A percentile compares a stretch with the other conserved stretches of the same genome.
Evolutionary conservation across 768 basidiomycete genomes (phyloP).

Genomic region (Termitomyces heimii): DNA sequence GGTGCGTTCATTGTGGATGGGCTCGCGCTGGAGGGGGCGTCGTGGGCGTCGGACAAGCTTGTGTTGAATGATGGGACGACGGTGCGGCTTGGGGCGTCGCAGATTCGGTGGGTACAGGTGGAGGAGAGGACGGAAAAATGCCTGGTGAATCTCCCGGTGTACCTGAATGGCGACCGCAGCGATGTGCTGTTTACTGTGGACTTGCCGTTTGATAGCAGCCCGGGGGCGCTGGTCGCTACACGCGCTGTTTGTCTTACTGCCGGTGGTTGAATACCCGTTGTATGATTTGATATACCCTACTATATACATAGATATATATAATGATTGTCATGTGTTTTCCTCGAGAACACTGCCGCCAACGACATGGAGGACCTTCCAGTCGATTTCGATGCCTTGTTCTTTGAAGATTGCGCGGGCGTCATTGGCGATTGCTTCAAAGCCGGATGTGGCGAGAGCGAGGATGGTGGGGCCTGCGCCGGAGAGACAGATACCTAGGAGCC

Average conservation of each 20-base stretch:
- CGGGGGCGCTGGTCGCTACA: constrained; percentile 71
- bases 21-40: constrained; percentile 81
- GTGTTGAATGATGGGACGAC: constrained; percentile 81
- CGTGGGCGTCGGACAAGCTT: constrained; percentile 64
- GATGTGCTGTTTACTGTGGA: constrained; percentile 90
- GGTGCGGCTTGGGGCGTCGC: constrained; percentile 74
- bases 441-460: constrained; percentile 83
- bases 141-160: constrained; percentile 82
- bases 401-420: constrained; percentile 74
- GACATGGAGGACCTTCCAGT: constrained; percentile 84
- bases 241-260: constrained; percentile 90
- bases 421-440: constrained; percentile 81
- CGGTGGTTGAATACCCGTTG: constrained; percentile 32
- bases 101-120: constrained; percentile 80
- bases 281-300: not conserved
- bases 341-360: constrained; percentile 35
- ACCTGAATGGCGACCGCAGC: constrained; percentile 84
- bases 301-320: constrained; percentile 1
- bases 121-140: constrained; percentile 31
- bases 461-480: constrained; percentile 98
- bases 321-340: constrained; percentile 3
- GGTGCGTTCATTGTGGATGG: constrained; percentile 86
- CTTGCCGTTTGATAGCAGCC: constrained; percentile 67
- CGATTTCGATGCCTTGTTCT: constrained; percentile 68
- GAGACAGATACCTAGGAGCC: constrained; percentile 94